Evolutionary conservation across 208 protist genomes (phyloP).

Genomic region (Crithidia sp.): DNA sequence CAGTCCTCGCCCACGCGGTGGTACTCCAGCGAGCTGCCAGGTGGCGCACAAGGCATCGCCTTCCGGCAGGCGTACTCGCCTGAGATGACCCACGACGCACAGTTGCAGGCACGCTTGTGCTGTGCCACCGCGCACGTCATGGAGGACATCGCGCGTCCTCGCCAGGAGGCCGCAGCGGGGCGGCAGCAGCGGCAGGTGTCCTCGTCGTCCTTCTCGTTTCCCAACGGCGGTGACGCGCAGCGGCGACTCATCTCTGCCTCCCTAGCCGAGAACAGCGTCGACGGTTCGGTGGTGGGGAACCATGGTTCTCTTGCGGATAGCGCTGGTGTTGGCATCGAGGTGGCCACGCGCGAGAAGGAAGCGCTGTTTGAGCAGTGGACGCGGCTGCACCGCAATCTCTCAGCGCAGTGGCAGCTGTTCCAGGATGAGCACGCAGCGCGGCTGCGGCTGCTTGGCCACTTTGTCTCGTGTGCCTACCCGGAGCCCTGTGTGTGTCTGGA

Average conservation of each 20-base stretch:
- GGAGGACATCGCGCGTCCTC: slow-evolving; percentile 20
- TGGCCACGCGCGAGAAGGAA: slow-evolving; percentile 36
- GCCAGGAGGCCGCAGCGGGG: slow-evolving; percentile 4
- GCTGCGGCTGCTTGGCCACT: slow-evolving; percentile 40
- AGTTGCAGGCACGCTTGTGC: slow-evolving; percentile 10
- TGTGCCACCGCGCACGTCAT: slow-evolving; percentile 8
- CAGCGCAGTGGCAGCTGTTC: slow-evolving; percentile 35
- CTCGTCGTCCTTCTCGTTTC: too few species aligned
- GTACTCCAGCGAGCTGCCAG: slow-evolving; percentile 34
- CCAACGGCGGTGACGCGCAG: neutral
- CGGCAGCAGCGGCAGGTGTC: neutral
- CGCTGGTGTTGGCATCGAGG: slow-evolving; percentile 6
- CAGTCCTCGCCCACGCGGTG: slow-evolving; percentile 35
- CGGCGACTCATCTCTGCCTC: neutral
- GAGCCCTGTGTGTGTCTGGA: slow-evolving; percentile 45
- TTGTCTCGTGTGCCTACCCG: slow-evolving; percentile 57
- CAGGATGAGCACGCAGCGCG: slow-evolving; percentile 46
- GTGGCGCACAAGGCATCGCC: slow-evolving; percentile 21
- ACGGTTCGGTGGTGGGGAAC: too few species aligned
- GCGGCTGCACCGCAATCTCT: slow-evolving; percentile 26
- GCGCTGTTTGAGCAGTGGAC: slow-evolving; percentile 33
- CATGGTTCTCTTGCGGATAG: neutral
- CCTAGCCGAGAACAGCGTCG: neutral
- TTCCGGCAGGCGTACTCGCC: slow-evolving; percentile 24
- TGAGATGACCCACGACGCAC: slow-evolving; percentile 11